Evolutionary conservation across 306 rosid genomes (phyloP), one percentile per base, ranked within the genome.

Genomic region (Cucumis melo): DNA sequence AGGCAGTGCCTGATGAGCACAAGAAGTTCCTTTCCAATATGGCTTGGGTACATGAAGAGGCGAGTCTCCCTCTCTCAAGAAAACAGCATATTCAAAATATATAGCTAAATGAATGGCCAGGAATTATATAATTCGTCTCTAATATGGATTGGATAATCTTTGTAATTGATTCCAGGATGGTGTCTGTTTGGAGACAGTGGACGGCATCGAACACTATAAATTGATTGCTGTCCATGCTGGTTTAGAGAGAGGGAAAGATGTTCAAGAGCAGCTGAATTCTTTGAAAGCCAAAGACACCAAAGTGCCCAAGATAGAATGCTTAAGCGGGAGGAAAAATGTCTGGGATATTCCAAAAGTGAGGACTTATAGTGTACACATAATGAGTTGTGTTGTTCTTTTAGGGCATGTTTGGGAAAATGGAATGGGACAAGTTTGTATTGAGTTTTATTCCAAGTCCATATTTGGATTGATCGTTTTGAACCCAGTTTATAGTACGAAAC

Each of bases 31-130:
- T 94, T 66, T 86, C 91, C 51, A 82, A 91, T 82, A 63, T 91
- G 90, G 89, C 86, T 65, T 94, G 96, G 97, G 96, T 94, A 73
- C 97, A 94, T 55, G 98, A 90, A 84, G 95, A 94, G 98, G 98
- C 87, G 55, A 55, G 84, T 51, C 38, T 76, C 53, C 65, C 13
- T 57, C 67, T 63, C 79, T 46, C 41, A 11, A 73, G 64, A 17
- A 38, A 39, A 38, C 51, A 10, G 19, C 73, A 66, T 66, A 10
- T 66, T 66, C 53, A 66, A 2, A 66, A 41, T 41, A 41, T 65
- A 39, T 65, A 19, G 10, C 9, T 44, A 42, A 20, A 42, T 66
- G 73, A 66, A 44, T 41, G 9, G 38, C 12, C 56, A 68, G 55
- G 44, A 68, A 44, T 19, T 20, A 20, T 66, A 20, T 13, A 21